Conservation (phyloP, 2,329 filamentous ascomycete genomes). For the Rhynchosporium secalis region DNA sequence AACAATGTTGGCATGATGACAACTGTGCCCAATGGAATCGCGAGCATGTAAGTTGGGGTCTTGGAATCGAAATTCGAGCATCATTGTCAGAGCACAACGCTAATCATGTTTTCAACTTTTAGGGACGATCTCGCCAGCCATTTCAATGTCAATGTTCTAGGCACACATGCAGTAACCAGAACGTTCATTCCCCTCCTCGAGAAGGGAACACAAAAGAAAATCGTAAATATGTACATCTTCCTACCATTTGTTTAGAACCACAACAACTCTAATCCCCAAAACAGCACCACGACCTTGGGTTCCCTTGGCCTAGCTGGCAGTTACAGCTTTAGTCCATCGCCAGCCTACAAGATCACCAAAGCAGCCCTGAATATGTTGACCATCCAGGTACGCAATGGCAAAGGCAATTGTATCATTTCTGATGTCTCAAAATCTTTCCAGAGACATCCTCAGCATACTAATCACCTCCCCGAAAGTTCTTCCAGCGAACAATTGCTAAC, state of each 20-base stretch:
- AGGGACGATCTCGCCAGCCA: conserved; percentile 36
- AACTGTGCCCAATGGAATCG: conserved; percentile 17
- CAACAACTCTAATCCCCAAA: background rate
- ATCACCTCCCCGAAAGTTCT: no score
- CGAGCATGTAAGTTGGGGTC: conserved; percentile 10
- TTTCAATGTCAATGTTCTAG: conserved; percentile 43
- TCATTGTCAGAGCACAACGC: background rate
- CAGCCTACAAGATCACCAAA: conserved; percentile 49
- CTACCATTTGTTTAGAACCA: background rate
- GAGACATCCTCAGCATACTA: no score
- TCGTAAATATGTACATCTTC: conserved; percentile 26
- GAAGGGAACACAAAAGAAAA: conserved; percentile 24
- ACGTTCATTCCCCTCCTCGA: conserved; percentile 27
- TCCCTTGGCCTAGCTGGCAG: conserved; percentile 24
- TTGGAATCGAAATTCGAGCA: no score
- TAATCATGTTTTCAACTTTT: background rate
- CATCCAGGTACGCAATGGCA: conserved; percentile 35
- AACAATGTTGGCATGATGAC: conserved; percentile 45
- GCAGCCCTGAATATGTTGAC: conserved; percentile 51
- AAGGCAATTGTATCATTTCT: no score
- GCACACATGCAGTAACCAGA: conserved; percentile 43
- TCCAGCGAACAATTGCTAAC: no score
- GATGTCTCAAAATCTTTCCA: no score
- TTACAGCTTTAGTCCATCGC: conserved; percentile 43
- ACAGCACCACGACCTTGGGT: conserved; percentile 19